Conservation (phyloP, 306 rosid species). For the Cicer cuneatum region DNA sequence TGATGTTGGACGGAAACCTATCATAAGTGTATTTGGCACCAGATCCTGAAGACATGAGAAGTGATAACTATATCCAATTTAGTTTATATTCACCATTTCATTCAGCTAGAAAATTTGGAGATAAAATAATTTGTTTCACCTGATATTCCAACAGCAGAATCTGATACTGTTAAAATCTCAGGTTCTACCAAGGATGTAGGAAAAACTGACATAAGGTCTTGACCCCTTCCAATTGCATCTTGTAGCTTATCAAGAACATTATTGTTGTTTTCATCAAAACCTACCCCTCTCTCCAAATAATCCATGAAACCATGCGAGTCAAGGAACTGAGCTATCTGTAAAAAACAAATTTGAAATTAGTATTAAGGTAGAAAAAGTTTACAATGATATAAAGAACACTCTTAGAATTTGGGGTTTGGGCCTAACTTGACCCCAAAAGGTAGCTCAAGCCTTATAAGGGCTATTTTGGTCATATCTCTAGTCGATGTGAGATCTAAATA, state of each 20-base stretch:
- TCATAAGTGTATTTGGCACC: constrained; percentile 84
- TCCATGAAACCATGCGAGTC: constrained; percentile 95
- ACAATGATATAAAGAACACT: constrained; percentile 20
- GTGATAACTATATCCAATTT: constrained; percentile 30
- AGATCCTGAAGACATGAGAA: constrained; percentile 60
- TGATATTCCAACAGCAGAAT: constrained; percentile 70
- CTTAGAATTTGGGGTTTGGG: background rate
- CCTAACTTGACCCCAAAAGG: constrained; percentile 12
- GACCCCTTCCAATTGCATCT: constrained; percentile 98
- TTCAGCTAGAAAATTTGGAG: constrained; percentile 16
- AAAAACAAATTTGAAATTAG: constrained; percentile 45
- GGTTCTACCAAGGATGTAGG: constrained; percentile 72
- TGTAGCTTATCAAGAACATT: constrained; percentile 93
- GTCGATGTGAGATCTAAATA: background rate
- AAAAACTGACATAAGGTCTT: constrained; percentile 88
- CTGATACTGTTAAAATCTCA: constrained; percentile 91
- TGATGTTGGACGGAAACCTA: constrained; percentile 81
- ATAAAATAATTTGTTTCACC: constrained; percentile 58
- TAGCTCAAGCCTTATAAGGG: background rate
- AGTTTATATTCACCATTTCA: constrained; percentile 24
- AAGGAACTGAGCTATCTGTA: constrained; percentile 82
- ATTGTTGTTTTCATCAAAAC: constrained; percentile 79
- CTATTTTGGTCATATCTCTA: background rate
- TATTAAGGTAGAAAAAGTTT: constrained; percentile 26
- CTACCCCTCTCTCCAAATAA: constrained; percentile 84